A percentile compares a stretch with the other conserved stretches of the same genome.
phyloP scores from a whole-genome alignment of 768 basidiomycete genomes.

The Boletus rubroflammeus region DNA sequence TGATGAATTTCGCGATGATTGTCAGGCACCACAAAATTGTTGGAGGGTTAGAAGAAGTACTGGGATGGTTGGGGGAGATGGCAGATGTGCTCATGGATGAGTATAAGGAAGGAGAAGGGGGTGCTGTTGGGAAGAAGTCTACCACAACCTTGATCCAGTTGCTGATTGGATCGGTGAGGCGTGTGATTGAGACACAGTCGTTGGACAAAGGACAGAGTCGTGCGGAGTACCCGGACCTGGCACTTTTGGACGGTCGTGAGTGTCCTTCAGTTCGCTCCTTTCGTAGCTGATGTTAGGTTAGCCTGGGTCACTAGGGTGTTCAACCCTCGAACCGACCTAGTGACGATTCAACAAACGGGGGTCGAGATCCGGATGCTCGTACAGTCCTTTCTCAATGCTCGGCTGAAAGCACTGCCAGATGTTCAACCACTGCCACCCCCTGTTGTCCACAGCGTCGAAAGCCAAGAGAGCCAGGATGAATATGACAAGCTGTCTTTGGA shows the following conservation, averaged over 20 bases:
- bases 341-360: conserved; percentile 40
- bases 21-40: conserved; percentile 50
- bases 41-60: conserved; percentile 43
- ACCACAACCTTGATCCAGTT: conserved; percentile 44
- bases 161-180: conserved; percentile 54
- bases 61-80: conserved; percentile 66
- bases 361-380: conserved; percentile 56
- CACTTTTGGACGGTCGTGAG: conserved; percentile 54
- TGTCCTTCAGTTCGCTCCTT: conserved; percentile 5
- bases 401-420: conserved; percentile 45
- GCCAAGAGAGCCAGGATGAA: conserved; percentile 77
- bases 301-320: conserved; percentile 58
- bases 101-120: conserved; percentile 34
- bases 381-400: conserved; percentile 57
- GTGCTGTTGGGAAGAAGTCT: conserved; percentile 20
- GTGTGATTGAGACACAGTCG: conserved; percentile 42
- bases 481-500: conserved; percentile 60
- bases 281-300: conserved; percentile 26
- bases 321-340: conserved; percentile 42
- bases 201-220: conserved; percentile 36
- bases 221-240: conserved; percentile 58
- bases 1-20: conserved; percentile 66
- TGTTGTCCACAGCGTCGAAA: conserved; percentile 32
- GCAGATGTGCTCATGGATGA: conserved; percentile 53
- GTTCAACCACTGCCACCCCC: conserved; percentile 33